These are phyloP conservation scores for Paramecium caudatum DNA, from an alignment of 73 alveolate genomes.

Conservation along the genomic window DNA sequence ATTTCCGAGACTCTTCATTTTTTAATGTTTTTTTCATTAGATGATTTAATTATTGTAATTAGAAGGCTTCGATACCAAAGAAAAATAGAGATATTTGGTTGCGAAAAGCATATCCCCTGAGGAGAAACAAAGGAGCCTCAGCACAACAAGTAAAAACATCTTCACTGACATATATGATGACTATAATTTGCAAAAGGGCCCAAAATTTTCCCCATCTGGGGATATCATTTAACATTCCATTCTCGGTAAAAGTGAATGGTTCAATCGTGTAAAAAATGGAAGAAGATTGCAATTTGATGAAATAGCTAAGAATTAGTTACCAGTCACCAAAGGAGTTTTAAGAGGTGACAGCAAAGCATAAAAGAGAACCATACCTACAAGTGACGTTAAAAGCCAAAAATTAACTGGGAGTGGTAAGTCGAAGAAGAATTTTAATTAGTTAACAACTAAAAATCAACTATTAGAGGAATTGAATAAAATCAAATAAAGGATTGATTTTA, in stretches of 20 bases:
- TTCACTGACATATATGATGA: background rate
- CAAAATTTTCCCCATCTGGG: conserved; percentile 9
- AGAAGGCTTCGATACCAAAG: conserved; percentile 21
- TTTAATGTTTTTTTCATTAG: conserved; percentile 27
- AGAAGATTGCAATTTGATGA: conserved; percentile 38
- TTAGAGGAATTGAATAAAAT: conserved; percentile 53
- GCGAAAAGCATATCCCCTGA: too few relatives aligned
- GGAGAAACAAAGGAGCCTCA: too few relatives aligned
- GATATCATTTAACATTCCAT: conserved; percentile 16
- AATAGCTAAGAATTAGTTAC: background rate
- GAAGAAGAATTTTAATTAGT: conserved; percentile 2
- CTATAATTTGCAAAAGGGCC: conserved; percentile 19
- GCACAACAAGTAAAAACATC: too few relatives aligned
- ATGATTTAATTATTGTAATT: background rate
- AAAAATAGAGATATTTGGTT: too few relatives aligned
- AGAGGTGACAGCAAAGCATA: conserved; percentile 6
- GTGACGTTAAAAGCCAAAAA: conserved; percentile 17
- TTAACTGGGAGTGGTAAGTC: background rate
- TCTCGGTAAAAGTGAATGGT: conserved; percentile 6
- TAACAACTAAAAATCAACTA: conserved; percentile 56
- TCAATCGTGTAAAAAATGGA: background rate
- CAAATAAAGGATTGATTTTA: background rate
- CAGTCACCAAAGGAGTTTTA: background rate
- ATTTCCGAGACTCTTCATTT: conserved; percentile 11
- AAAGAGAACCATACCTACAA: background rate